A percentile compares a stretch with the other conserved stretches of the same genome.
phyloP scores from a whole-genome alignment of 169 alveolate species.

The Cryptosporidium tyzzeri region DNA sequence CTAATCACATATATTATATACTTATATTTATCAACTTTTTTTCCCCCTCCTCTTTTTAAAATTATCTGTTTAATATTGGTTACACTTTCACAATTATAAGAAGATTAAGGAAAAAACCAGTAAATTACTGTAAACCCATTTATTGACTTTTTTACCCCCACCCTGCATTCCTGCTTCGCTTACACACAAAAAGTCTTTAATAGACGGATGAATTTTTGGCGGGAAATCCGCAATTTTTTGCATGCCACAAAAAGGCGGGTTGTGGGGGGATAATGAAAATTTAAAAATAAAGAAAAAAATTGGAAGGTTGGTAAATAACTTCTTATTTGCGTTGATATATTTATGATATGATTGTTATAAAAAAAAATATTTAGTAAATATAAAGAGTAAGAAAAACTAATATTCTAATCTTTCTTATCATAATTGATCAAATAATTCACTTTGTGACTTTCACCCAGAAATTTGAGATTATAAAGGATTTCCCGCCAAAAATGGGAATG shows the following conservation, averaged over 20 bases:
- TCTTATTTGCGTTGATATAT: no score
- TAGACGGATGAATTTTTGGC: not conserved
- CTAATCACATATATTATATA: not conserved
- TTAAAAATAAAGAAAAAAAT: no score
- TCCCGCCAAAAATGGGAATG: not conserved
- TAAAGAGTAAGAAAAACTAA: not conserved
- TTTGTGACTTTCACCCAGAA: not conserved
- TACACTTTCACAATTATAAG: not conserved
- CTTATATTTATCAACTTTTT: no score
- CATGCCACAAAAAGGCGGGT: not conserved
- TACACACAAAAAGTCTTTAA: slow-evolving; percentile 18
- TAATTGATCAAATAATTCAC: not conserved
- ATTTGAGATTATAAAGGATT: no score
- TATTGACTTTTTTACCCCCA: not conserved
- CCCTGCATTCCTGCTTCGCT: not conserved
- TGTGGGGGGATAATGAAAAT: not conserved
- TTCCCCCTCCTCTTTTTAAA: not conserved
- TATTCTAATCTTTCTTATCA: no score
- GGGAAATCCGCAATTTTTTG: not conserved
- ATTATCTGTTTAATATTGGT: not conserved
- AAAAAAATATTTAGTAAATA: no score
- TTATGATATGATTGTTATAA: no score
- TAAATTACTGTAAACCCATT: not conserved
- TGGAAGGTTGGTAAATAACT: not conserved
- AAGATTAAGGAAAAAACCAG: not conserved